Evolutionary conservation across 371 early-diverging fungal species (phyloP), one percentile per base, ranked within the genome.

Genomic region (Syncephalastrum contaminatum): DNA sequence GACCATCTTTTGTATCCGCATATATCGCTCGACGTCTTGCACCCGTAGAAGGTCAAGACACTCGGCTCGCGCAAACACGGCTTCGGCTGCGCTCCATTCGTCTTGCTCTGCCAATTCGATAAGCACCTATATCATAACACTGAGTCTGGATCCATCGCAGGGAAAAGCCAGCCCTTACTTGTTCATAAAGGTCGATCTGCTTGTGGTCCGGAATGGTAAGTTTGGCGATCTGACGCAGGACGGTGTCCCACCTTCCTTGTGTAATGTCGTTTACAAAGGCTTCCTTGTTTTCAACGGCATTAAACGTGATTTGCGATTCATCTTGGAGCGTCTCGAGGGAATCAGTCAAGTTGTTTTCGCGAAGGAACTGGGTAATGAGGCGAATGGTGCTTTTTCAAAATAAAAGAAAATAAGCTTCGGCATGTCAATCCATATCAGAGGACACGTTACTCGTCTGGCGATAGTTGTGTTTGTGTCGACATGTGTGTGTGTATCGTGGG

Each of bases 341-440:
- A 21, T 83, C 77, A 20, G 73, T 75, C 6, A 93, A 77, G 58
- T 93, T 90, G 64, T 94, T 91, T 63, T 96, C 98, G 58, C 91
- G 91, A 24, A 95, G 70, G 61, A 94, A 97, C 70, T 96, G 98
- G 50, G 91, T 81, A 51, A 96, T 83, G 19, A 97, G 85, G 19
- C 91, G 84, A 57, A 94, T 83, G 36, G 36, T 30, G 36, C 36
- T 30, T 30, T 30, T 30, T 0, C 4, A 25, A 43, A 8, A n/a
- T 19, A 51, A 10, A 51, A 27, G 1, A 30, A 6, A 10, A 30
- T 30, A 30, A 30, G 36, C 36, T 30, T 12, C 2, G 36, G 36
- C 5, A 30, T 8, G 36, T 30, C 36, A 30, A 6, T 10, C 36
- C 36, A 30, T 30, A 30, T 30, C 36, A 25, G 36, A 8, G 36